These are phyloP conservation scores for Saraca asoca DNA, from an alignment of 331 rosid species.

Conservation along the genomic window DNA sequence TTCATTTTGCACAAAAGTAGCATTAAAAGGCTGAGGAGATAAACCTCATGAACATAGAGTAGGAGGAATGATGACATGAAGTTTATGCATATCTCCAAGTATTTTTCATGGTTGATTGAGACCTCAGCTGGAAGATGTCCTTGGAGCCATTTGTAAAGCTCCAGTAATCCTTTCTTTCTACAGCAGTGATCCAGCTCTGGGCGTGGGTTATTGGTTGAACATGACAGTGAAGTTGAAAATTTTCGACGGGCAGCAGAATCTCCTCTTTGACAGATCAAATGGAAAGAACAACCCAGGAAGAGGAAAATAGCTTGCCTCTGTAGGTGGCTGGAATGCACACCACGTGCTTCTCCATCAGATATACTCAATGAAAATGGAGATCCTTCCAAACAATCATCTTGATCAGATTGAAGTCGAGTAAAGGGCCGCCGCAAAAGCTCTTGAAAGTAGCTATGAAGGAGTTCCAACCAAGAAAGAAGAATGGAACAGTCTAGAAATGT, in stretches of 20 bases:
- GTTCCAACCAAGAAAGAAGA: slow-evolving; percentile 73
- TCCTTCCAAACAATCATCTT: slow-evolving; percentile 66
- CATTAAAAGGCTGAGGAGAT: slow-evolving; percentile 29
- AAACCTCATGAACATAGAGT: slow-evolving; percentile 80
- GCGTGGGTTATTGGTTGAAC: slow-evolving; percentile 35
- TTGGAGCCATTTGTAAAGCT: slow-evolving; percentile 74
- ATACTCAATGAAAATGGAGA: slow-evolving; percentile 72
- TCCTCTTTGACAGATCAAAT: slow-evolving; percentile 48
- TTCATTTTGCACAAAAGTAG: slow-evolving; percentile 27
- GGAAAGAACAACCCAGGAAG: slow-evolving; percentile 64
- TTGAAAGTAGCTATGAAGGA: slow-evolving; percentile 56
- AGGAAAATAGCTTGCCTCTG: slow-evolving; percentile 73
- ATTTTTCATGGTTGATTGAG: slow-evolving; percentile 47
- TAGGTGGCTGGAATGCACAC: slow-evolving; percentile 57
- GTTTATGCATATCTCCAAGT: slow-evolving; percentile 52
- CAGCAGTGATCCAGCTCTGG: slow-evolving; percentile 45
- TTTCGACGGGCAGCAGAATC: slow-evolving; percentile 35
- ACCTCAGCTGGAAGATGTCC: slow-evolving; percentile 57
- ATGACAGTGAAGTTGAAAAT: slow-evolving; percentile 43
- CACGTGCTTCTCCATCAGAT: slow-evolving; percentile 49
- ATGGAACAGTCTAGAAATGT: slow-evolving; percentile 41
- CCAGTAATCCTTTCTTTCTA: slow-evolving; percentile 57
- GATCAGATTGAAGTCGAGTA: slow-evolving; percentile 37
- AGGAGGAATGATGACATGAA: slow-evolving; percentile 76
- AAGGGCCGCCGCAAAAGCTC: slow-evolving; percentile 56